phyloP scores from a whole-genome alignment of 2,329 filamentous ascomycete genomes.

The Diaporthe australafricana region DNA sequence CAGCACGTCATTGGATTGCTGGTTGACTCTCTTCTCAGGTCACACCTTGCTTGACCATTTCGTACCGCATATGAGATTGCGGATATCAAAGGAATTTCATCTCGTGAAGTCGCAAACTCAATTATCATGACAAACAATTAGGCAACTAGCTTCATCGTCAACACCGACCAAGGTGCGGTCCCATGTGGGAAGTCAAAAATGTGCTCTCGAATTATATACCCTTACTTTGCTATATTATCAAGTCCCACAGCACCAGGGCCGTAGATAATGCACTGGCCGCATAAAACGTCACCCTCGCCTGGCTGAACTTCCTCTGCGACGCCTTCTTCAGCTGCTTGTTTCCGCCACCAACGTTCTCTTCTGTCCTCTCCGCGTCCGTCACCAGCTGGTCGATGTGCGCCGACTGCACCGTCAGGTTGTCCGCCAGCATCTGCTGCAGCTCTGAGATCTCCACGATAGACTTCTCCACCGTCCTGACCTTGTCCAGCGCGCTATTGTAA shows the following conservation, averaged over 20 bases:
- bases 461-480: conserved; percentile 92
- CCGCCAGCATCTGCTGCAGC: conserved; percentile 88
- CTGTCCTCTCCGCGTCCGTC: conserved; percentile 82
- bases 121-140: neutral
- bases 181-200: no score
- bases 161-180: neutral
- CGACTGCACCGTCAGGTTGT: conserved; percentile 86
- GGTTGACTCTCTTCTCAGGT: no score
- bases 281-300: conserved; percentile 83
- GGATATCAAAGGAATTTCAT: neutral
- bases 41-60: neutral
- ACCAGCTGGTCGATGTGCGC: conserved; percentile 92
- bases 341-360: conserved; percentile 87
- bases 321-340: conserved; percentile 94
- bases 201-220: neutral
- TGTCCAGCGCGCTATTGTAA: conserved; percentile 92
- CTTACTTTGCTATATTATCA: conserved; percentile 61
- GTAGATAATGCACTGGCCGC: conserved; percentile 81
- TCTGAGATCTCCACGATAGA: conserved; percentile 93
- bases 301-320: conserved; percentile 72
- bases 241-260: conserved; percentile 82
- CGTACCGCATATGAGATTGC: neutral
- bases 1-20: conserved; percentile 30
- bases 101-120: neutral
- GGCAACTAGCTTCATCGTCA: neutral